A percentile compares a stretch with the other conserved stretches of the same genome.
Evolutionary conservation across 768 basidiomycete genomes (phyloP).

Genomic region (Serendipita indica): DNA sequence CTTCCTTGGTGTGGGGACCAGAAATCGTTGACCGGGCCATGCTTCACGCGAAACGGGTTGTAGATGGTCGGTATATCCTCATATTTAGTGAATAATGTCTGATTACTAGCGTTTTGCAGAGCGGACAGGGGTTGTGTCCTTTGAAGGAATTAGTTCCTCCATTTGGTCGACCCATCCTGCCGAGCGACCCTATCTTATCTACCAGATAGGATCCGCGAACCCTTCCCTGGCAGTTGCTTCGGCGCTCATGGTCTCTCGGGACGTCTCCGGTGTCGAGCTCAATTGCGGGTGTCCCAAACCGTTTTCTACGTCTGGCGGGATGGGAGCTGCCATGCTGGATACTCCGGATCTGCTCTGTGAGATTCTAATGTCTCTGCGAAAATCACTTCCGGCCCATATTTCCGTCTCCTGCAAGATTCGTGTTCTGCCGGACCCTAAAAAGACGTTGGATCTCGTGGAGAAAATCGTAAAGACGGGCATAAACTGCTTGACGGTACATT

Average conservation of each 20-base stretch:
- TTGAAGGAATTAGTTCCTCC: slow-evolving; percentile 60
- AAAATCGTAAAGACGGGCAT: slow-evolving; percentile 79
- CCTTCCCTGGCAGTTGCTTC: slow-evolving; percentile 88
- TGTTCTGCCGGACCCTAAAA: slow-evolving; percentile 69
- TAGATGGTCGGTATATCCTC: slow-evolving; percentile 57
- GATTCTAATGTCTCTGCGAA: slow-evolving; percentile 68
- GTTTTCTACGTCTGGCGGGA: slow-evolving; percentile 84
- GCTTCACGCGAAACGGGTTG: slow-evolving; percentile 62
- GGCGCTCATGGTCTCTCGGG: slow-evolving; percentile 68
- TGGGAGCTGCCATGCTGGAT: slow-evolving; percentile 90
- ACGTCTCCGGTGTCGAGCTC: slow-evolving; percentile 88
- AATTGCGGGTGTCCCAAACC: slow-evolving; percentile 98
- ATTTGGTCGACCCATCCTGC: slow-evolving; percentile 89
- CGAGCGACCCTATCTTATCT: slow-evolving; percentile 88
- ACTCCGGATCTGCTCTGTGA: slow-evolving; percentile 84
- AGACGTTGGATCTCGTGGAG: slow-evolving; percentile 80
- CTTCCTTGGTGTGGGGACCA: slow-evolving; percentile 89
- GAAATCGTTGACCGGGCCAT: slow-evolving; percentile 96
- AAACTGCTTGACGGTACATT: slow-evolving; percentile 83
- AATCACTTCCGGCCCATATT: slow-evolving; percentile 56
- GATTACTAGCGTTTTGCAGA: slow-evolving; percentile 32
- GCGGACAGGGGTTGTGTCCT: slow-evolving; percentile 72
- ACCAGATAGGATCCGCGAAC: slow-evolving; percentile 84
- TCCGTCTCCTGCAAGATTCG: slow-evolving; percentile 93
- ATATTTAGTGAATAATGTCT: neutral